These are phyloP conservation scores for Macrolepiota albuminosa DNA, from an alignment of 768 basidiomycete species.

Conservation along the genomic window DNA sequence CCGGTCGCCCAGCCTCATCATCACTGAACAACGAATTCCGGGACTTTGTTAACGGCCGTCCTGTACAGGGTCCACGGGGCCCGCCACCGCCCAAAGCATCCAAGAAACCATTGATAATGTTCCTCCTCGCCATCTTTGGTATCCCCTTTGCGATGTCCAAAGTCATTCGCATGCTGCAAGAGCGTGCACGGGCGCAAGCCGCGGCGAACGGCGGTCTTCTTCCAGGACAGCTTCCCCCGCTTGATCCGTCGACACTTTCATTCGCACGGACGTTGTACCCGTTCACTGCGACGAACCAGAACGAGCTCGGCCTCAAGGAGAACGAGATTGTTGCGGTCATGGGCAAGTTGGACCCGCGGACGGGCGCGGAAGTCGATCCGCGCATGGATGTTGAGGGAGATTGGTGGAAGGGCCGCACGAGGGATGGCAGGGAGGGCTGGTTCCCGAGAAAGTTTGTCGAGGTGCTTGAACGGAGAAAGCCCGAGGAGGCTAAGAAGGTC, in stretches of 20 bases:
- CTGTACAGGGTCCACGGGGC: conserved; percentile 43
- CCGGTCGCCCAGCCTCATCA: conserved; percentile 27
- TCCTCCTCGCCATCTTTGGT: conserved; percentile 91
- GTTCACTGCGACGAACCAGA: conserved; percentile 68
- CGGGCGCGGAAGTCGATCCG: conserved; percentile 65
- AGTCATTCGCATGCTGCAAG: conserved; percentile 73
- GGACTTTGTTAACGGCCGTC: conserved; percentile 67
- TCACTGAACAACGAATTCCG: conserved; percentile 62
- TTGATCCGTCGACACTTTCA: conserved; percentile 75
- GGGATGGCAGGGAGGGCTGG: conserved; percentile 92
- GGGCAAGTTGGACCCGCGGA: conserved; percentile 69
- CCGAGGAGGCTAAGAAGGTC: conserved; percentile 22
- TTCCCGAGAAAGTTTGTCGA: conserved; percentile 91
- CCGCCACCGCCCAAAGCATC: conserved; percentile 55
- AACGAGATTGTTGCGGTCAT: conserved; percentile 94
- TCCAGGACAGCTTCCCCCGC: conserved; percentile 45
- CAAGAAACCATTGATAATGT: conserved; percentile 88
- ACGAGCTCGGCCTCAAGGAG: conserved; percentile 77
- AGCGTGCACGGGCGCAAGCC: conserved; percentile 51
- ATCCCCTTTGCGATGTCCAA: conserved; percentile 92
- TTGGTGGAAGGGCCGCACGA: conserved; percentile 94
- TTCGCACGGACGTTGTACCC: conserved; percentile 83
- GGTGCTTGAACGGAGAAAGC: conserved; percentile 45
- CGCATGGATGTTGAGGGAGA: conserved; percentile 61
- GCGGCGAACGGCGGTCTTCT: conserved; percentile 32